Evolutionary conservation across 2,329 filamentous ascomycete genomes (phyloP).

Genomic region (Colletotrichum musae): DNA sequence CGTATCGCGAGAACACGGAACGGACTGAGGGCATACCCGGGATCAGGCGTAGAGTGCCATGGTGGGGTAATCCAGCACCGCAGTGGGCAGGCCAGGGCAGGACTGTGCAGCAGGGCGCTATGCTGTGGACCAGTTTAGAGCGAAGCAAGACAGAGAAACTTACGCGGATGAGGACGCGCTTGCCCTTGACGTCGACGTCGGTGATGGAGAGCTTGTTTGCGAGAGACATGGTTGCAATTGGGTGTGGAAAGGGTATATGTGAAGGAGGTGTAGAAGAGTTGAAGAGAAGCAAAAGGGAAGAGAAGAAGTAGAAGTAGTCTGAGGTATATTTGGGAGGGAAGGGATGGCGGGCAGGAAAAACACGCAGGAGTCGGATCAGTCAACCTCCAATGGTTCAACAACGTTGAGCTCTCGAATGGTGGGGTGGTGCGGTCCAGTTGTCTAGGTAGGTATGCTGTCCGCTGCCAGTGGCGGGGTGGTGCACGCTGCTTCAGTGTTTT

Average conservation of each 20-base stretch:
- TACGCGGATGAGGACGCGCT: constrained; percentile 97
- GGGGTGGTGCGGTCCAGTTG: constrained; percentile 41
- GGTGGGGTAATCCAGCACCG: constrained; percentile 35
- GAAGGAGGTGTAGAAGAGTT: constrained; percentile 39
- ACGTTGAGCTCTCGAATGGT: constrained; percentile 41
- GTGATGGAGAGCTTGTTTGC: constrained; percentile 98
- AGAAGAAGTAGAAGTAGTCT: constrained; percentile 31
- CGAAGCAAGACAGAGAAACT: constrained; percentile 53
- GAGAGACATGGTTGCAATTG: constrained; percentile 84
- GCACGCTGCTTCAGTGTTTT: constrained; percentile 24
- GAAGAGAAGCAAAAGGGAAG: constrained; percentile 44
- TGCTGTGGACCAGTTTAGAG: constrained; percentile 14
- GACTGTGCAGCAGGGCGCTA: constrained; percentile 11
- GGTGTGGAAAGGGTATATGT: constrained; percentile 38
- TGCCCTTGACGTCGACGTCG: constrained; percentile 97
- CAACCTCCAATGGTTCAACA: constrained; percentile 37
- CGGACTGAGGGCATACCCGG: constrained; percentile 30
- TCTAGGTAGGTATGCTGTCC: constrained; percentile 21
- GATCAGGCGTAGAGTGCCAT: constrained; percentile 24
- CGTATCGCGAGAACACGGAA: constrained; percentile 41
- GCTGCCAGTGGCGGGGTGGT: constrained; percentile 43
- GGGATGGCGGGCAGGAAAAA: constrained; percentile 29
- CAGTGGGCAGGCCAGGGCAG: background rate
- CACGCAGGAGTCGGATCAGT: constrained; percentile 22
- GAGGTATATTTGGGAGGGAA: constrained; percentile 43